phyloP scores from a whole-genome alignment of 1,284 basidiomycete genomes.

The Cutaneotrichosporon sp. region DNA sequence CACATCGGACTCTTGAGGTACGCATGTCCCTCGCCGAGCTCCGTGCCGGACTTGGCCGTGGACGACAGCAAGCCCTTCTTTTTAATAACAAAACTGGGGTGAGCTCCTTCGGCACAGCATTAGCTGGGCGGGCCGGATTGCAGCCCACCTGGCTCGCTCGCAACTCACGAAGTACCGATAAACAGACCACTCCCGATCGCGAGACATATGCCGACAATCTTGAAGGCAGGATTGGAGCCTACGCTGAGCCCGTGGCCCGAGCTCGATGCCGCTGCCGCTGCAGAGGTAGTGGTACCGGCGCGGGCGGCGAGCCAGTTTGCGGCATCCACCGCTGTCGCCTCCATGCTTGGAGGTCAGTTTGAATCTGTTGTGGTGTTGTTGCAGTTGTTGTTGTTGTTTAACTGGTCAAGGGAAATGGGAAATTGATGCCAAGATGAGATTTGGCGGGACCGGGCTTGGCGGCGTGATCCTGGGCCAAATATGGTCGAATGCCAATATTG shows the following conservation, averaged over 20 bases:
- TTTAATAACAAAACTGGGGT: constrained; percentile 61
- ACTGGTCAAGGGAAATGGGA: too few relatives aligned
- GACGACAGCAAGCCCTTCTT: constrained; percentile 71
- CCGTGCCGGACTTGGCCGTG: constrained; percentile 55
- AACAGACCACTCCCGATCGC: constrained; percentile 79
- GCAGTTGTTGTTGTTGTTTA: too few relatives aligned
- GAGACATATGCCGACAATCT: constrained; percentile 62
- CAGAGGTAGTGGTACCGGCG: not conserved
- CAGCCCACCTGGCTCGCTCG: too few relatives aligned
- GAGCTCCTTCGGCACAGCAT: not conserved
- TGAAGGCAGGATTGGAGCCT: constrained; percentile 38
- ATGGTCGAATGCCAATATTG: too few relatives aligned
- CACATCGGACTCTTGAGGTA: constrained; percentile 80
- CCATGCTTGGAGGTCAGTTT: not conserved
- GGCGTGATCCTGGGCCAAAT: too few relatives aligned
- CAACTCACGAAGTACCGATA: constrained; percentile 75
- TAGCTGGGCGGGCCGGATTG: too few relatives aligned
- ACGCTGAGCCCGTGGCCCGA: not conserved
- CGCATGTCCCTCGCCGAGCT: constrained; percentile 84
- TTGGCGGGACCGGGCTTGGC: too few relatives aligned
- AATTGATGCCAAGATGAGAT: too few relatives aligned
- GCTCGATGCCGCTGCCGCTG: not conserved
- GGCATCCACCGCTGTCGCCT: not conserved
- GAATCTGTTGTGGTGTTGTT: not conserved
- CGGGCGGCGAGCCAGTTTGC: constrained; percentile 2